Conservation (phyloP, 108 stramenopile genomes). For the Poteriospumella lacustris region DNA sequence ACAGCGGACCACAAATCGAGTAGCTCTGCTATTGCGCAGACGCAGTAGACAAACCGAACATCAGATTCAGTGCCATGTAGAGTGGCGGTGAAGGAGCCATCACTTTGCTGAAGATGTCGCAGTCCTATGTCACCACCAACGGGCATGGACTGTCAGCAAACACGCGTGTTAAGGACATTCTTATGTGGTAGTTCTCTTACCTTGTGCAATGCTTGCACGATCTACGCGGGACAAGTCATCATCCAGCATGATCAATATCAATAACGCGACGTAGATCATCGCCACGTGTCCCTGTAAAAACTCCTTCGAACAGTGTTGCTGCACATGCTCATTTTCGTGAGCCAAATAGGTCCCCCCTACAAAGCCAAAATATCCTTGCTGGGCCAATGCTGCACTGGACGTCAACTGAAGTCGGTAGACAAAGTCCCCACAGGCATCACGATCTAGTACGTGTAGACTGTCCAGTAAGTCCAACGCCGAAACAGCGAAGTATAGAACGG, state of each 20-base stretch:
- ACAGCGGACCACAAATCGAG: slow-evolving; percentile 39
- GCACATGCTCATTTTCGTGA: too few species aligned
- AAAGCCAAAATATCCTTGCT: slow-evolving; percentile 8
- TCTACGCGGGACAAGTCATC: slow-evolving; percentile 19
- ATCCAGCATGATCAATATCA: neutral
- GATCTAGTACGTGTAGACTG: neutral
- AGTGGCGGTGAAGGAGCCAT: slow-evolving; percentile 48
- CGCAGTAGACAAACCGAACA: slow-evolving; percentile 79
- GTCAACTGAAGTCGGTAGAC: slow-evolving; percentile 16
- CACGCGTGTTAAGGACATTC: too few species aligned
- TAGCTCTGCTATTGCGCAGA: slow-evolving; percentile 52
- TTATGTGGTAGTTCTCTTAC: too few species aligned
- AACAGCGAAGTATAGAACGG: slow-evolving; percentile 14
- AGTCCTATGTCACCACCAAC: too few species aligned
- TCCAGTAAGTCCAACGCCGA: slow-evolving; percentile 17
- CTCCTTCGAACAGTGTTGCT: neutral
- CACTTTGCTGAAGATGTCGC: slow-evolving; percentile 35
- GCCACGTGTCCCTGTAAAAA: slow-evolving; percentile 15
- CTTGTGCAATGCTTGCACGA: neutral
- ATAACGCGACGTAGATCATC: slow-evolving; percentile 17
- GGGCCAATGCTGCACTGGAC: neutral
- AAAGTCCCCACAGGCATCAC: neutral
- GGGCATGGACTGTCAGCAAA: too few species aligned
- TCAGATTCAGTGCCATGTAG: slow-evolving; percentile 61
- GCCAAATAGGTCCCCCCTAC: neutral